phyloP scores from a whole-genome alignment of 2,329 filamentous ascomycete species.

The Hypoxylon sp. region DNA sequence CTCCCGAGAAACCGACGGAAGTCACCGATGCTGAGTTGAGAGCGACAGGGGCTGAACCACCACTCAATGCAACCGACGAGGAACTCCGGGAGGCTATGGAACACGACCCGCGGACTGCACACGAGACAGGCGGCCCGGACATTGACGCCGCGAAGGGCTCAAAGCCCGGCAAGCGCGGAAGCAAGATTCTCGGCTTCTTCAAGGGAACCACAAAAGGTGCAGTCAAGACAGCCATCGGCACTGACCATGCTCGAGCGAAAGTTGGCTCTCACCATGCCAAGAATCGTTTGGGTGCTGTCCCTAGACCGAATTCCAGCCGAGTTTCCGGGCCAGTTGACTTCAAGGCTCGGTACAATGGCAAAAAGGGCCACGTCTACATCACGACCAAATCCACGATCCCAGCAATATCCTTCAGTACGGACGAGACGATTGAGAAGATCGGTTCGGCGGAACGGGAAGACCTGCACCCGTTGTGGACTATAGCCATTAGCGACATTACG shows the following conservation, averaged over 20 bases:
- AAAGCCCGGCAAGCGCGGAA: conserved; percentile 59
- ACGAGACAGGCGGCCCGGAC: conserved; percentile 59
- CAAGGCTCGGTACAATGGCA: conserved; percentile 77
- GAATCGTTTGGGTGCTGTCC: conserved; percentile 79
- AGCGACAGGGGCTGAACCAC: conserved; percentile 60
- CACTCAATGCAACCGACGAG: conserved; percentile 72
- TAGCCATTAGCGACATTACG: conserved; percentile 78
- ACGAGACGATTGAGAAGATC: conserved; percentile 68
- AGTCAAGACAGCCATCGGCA: conserved; percentile 79
- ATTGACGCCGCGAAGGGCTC: conserved; percentile 63
- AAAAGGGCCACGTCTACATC: conserved; percentile 80
- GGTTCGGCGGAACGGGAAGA: conserved; percentile 71
- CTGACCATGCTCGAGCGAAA: conserved; percentile 79
- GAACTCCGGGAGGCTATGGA: conserved; percentile 76
- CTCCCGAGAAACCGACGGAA: conserved; percentile 55
- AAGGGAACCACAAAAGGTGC: conserved; percentile 78
- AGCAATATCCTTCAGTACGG: conserved; percentile 75
- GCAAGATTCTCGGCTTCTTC: conserved; percentile 73
- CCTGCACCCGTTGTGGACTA: conserved; percentile 75
- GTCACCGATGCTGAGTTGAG: conserved; percentile 66
- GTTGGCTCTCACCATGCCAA: conserved; percentile 73
- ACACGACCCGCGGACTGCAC: conserved; percentile 57
- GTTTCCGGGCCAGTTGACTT: conserved; percentile 82
- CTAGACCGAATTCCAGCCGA: conserved; percentile 60
- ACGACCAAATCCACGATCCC: conserved; percentile 76